Base-by-base conservation (phyloP, 176 grass and related monocot species). In the Carex pumila region DNA sequence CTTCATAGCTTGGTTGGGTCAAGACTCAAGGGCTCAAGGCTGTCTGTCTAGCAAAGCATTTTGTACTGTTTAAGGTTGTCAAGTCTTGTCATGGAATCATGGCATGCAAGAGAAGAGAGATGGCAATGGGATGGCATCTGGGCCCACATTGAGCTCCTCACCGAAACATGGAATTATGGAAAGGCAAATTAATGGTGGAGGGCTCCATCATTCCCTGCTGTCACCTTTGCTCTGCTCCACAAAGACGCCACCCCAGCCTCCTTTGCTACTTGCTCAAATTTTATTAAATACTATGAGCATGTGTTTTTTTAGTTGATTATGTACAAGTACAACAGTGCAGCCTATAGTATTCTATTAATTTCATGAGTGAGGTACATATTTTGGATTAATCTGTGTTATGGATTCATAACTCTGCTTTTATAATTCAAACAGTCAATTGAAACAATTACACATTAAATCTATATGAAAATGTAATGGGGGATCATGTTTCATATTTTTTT, bases 31-130 rank as follows among this genome's bases (percentile, higher is more conserved):
- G 43, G 43, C 43, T 45, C 43, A 45, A 63, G 83, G 52, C 25
- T 73, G 32, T 69, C 83, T 85, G 68, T 74, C 50, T 61, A 79
- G 57, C 68, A 65, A 49, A 79, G 37, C 36, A 65, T 30, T 85
- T 64, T 85, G 32, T 85, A 85, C 84, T 85, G 84, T 85, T 85
- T 85, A 85, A 85, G 84, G 84, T 53, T 79, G 84, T 77, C 84
- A 85, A 85, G 84, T 85, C 84, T 85, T 85, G 69, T 85, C 84
- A 85, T 77, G 80, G 80, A 83, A 63, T 85, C 84, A 85, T 76
- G 56, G 53, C 45, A 74, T 73, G 81, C 81, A 56, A 77, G 50
- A 77, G 47, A 70, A 70, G 15, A 71, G 32, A 71, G 39, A 71
- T 77, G 73, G 25, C 50, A 77, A 17, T 77, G 73, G 73, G 50